Conservation (phyloP, 2,329 filamentous ascomycete species). For the Blastomyces percursus region DNA sequence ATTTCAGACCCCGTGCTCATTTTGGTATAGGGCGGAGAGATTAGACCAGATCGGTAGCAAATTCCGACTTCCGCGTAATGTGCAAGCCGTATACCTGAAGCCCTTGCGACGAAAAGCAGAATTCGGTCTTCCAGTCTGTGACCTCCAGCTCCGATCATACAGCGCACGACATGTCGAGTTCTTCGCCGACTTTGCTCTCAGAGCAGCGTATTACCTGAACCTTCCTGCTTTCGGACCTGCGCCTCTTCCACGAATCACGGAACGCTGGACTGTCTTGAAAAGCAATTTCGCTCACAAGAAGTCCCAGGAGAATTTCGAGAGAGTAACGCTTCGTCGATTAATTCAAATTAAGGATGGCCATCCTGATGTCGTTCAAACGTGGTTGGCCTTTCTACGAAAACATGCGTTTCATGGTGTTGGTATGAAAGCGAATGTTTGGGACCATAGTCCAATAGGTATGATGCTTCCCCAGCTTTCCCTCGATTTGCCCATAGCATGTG, state of each 20-base stretch:
- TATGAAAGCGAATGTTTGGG: slow-evolving; percentile 98
- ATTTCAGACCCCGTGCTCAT: slow-evolving; percentile 3
- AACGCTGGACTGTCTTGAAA: slow-evolving; percentile 88
- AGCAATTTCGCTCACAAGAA: slow-evolving; percentile 95
- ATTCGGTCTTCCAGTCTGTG: slow-evolving; percentile 72
- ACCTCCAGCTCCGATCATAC: slow-evolving; percentile 89
- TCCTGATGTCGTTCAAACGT: slow-evolving; percentile 76
- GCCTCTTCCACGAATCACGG: slow-evolving; percentile 71
- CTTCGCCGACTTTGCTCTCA: slow-evolving; percentile 86
- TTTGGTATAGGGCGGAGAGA: slow-evolving; percentile 25
- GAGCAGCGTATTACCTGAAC: slow-evolving; percentile 86
- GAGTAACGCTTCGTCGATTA: slow-evolving; percentile 71
- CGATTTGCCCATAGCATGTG: slow-evolving; percentile 6
- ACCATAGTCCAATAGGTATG: slow-evolving; percentile 63
- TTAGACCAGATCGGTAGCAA: slow-evolving; percentile 24
- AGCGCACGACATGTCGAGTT: slow-evolving; percentile 83
- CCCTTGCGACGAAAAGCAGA: slow-evolving; percentile 65
- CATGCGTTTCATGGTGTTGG: slow-evolving; percentile 92
- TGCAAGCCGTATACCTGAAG: slow-evolving; percentile 77
- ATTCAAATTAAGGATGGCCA: slow-evolving; percentile 91
- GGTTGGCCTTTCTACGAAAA: slow-evolving; percentile 85
- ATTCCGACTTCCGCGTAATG: slow-evolving; percentile 59
- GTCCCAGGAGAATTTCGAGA: slow-evolving; percentile 93
- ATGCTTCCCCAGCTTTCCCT: slow-evolving; percentile 5
- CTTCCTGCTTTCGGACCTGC: slow-evolving; percentile 78